Percentiles rank a stretch among this genome's conserved stretches.
Conservation (phyloP, 371 early-diverging fungal genomes). For the Smittium culicis region DNA sequence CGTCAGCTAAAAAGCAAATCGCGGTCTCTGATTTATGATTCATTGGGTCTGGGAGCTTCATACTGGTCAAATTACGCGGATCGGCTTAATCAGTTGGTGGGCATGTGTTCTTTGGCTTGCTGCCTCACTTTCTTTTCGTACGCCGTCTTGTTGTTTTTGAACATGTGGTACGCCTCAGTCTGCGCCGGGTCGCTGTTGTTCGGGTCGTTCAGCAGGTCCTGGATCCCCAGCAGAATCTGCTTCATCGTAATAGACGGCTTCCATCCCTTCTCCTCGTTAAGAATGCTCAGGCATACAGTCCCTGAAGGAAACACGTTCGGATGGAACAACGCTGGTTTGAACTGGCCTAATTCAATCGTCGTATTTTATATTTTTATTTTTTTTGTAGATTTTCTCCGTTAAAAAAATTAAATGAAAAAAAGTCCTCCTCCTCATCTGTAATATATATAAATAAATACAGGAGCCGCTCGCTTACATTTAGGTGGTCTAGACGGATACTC, state of each 20-base stretch:
- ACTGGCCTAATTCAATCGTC: slow-evolving; percentile 41
- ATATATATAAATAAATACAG: slow-evolving; percentile 15
- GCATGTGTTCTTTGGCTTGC: slow-evolving; percentile 41
- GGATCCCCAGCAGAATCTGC: slow-evolving; percentile 79
- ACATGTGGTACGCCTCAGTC: slow-evolving; percentile 73
- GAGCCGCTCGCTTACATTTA: slow-evolving; percentile 43
- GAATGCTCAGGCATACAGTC: slow-evolving; percentile 96
- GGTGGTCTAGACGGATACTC: slow-evolving; percentile 78
- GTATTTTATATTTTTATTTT: no score
- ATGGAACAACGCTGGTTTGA: slow-evolving; percentile 87
- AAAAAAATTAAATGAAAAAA: background rate
- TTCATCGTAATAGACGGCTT: slow-evolving; percentile 96
- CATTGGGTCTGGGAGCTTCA: no score
- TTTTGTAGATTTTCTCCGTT: background rate
- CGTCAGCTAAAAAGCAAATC: no score
- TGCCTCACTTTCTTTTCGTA: slow-evolving; percentile 64
- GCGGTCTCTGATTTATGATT: no score
- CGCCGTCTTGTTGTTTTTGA: slow-evolving; percentile 41
- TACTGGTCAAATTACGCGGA: no score
- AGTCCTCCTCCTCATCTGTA: slow-evolving; percentile 4
- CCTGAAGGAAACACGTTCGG: slow-evolving; percentile 99
- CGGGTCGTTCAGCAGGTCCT: slow-evolving; percentile 91
- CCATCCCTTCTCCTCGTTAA: slow-evolving; percentile 94
- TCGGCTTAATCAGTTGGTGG: background rate
- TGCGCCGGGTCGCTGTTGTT: slow-evolving; percentile 95